These are phyloP conservation scores for Pseudognaphalium luteoalbum DNA, from an alignment of 129 eudicot species.

Conservation along the genomic window DNA sequence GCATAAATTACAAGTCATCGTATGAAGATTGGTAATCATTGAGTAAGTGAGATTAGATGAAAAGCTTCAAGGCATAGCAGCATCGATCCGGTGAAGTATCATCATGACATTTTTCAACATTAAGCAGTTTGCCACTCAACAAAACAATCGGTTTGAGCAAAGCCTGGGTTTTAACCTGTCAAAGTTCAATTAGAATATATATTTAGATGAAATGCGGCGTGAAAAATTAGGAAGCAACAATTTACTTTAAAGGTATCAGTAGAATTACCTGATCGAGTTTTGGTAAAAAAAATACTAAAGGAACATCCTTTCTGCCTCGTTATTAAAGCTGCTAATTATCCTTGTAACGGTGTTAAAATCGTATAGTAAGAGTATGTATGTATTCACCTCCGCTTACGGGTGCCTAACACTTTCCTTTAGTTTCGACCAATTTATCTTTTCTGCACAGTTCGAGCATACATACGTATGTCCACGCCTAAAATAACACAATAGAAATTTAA, in stretches of 20 bases:
- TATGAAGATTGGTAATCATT: not conserved
- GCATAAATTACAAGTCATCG: slow-evolving; percentile 13
- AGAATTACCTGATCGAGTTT: slow-evolving; percentile 24
- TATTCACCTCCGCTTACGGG: slow-evolving; percentile 73
- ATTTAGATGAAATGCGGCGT: not conserved
- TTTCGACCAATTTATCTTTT: slow-evolving; percentile 50
- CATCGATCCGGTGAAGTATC: slow-evolving; percentile 11
- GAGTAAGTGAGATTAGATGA: not conserved
- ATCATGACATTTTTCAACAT: slow-evolving; percentile 21
- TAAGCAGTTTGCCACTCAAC: slow-evolving; percentile 25
- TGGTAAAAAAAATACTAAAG: not conserved
- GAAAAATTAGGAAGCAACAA: not conserved
- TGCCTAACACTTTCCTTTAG: slow-evolving; percentile 59
- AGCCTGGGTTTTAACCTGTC: not conserved
- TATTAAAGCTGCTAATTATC: slow-evolving; percentile 22
- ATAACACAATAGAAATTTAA: not conserved
- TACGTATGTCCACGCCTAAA: slow-evolving; percentile 80
- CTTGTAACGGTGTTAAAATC: slow-evolving; percentile 25
- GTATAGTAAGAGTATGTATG: slow-evolving; percentile 40
- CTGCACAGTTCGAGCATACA: slow-evolving; percentile 72
- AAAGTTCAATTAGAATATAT: not conserved
- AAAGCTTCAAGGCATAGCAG: not conserved
- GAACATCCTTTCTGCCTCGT: slow-evolving; percentile 18
- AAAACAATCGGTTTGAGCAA: not conserved
- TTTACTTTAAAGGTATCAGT: not conserved